Evolutionary conservation across 2,329 filamentous ascomycete species (phyloP), one percentile per base, ranked within the genome.

Genomic region (Anthostomella pinea): DNA sequence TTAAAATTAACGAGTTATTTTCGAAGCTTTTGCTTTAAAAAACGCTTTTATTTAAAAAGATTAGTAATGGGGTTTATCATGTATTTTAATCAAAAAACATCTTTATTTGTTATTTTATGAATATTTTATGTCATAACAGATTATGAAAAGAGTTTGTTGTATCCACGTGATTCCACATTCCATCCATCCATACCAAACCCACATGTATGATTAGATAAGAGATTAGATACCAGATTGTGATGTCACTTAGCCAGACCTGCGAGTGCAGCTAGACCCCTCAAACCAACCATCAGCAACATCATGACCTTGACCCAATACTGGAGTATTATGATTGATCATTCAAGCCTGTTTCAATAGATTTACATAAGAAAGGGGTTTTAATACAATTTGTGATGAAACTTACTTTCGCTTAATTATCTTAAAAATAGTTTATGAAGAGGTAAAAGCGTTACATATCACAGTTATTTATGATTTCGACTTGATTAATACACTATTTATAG

Each of bases 361-460:
- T 23, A 15, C 30, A 30, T 5, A 25, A 11, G 20, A 35, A 30
- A 8, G 9, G 18, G 15, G 14, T 22, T 14, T 29, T 21, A 21
- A 19, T 11, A 10, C 17, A 29, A 30, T 35, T 30, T 21, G 22
- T 21, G 5, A 18, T 20, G 9, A 29, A 23, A 7, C 20, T 29
- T 13, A 15, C 13, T 6, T 29, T 5, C 6, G 30, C 29, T 19
- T 29, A 35, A 17, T 30, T 30, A 30, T 35, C 22, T 29, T 35
- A 27, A 35, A 11, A 35, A 27, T 35, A 35, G 11, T 26, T 35
- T 7, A 35, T 21, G 16, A 27, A 35, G 6, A 28, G n/a, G 5
- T 16, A n/a, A 18, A 35, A 21, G 5, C 14, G 14, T 35, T 35
- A 35, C 6, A 27, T 35, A 8, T 13, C 11, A 25, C 16, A 33